Conservation (phyloP, 257 asterid species). For the Lantana camara region DNA sequence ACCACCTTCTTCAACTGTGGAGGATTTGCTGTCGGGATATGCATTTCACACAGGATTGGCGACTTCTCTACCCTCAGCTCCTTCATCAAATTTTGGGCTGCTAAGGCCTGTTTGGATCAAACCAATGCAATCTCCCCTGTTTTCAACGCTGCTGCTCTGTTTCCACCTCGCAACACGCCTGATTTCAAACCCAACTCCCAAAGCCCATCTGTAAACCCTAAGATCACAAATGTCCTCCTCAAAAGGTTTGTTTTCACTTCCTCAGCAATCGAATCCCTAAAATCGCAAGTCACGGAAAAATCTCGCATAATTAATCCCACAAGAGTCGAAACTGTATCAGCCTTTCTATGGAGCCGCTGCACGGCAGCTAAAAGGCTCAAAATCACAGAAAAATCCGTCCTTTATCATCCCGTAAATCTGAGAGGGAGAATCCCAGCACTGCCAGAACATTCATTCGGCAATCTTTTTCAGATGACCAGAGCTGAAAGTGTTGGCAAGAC, state of each 20-base stretch:
- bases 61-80: constrained; percentile 48
- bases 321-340: constrained; percentile 51
- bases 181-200: constrained; percentile 35
- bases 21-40: constrained; percentile 48
- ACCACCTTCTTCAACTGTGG: constrained; percentile 43
- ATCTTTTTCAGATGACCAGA: constrained; percentile 51
- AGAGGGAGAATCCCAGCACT: constrained; percentile 42
- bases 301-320: constrained; percentile 30
- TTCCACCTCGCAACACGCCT: constrained; percentile 48
- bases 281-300: background rate
- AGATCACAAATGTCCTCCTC: background rate
- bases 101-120: constrained; percentile 9
- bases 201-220: constrained; percentile 34
- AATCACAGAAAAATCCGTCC: constrained; percentile 26
- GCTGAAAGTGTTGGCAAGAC: constrained; percentile 25
- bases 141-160: constrained; percentile 40
- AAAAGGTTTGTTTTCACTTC: constrained; percentile 46
- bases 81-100: constrained; percentile 55
- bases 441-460: constrained; percentile 56
- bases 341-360: constrained; percentile 53
- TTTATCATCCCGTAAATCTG: constrained; percentile 52
- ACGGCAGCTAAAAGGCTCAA: constrained; percentile 33
- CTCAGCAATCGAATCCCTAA: constrained; percentile 32
- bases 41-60: constrained; percentile 53
- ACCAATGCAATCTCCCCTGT: constrained; percentile 27